phyloP scores from a whole-genome alignment of 2,329 filamentous ascomycete genomes.

The Cercospora berteroae region DNA sequence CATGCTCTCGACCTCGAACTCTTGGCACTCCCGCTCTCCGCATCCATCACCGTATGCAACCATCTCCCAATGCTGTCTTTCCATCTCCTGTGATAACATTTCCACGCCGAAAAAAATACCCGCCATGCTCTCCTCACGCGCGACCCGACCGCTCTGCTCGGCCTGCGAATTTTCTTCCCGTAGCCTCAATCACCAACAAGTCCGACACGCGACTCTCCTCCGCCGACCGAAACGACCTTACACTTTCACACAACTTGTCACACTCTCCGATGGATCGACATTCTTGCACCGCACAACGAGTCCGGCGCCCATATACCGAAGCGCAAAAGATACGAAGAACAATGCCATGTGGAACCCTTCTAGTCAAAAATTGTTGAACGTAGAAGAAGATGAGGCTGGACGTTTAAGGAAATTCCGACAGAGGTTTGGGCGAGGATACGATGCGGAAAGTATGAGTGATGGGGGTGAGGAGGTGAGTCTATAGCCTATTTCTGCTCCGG shows the following conservation, averaged over 20 bases:
- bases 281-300: slow-evolving; percentile 77
- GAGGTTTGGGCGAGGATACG: slow-evolving; percentile 81
- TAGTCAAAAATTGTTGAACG: slow-evolving; percentile 74
- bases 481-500: background rate
- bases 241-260: slow-evolving; percentile 94
- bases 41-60: background rate
- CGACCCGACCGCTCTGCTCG: slow-evolving; percentile 21
- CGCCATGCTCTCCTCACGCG: slow-evolving; percentile 24
- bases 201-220: slow-evolving; percentile 80
- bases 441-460: slow-evolving; percentile 51
- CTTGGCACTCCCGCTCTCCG: slow-evolving; percentile 23
- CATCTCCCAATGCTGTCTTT: slow-evolving; percentile 1
- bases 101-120: slow-evolving; percentile 7
- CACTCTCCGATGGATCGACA: slow-evolving; percentile 84
- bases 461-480: slow-evolving; percentile 30
- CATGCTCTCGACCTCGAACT: background rate
- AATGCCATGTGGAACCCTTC: slow-evolving; percentile 87
- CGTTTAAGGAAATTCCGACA: slow-evolving; percentile 80
- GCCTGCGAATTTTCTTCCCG: slow-evolving; percentile 1
- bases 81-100: background rate
- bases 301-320: slow-evolving; percentile 61
- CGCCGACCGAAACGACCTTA: slow-evolving; percentile 87
- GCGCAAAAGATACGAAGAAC: slow-evolving; percentile 83
- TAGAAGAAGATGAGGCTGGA: slow-evolving; percentile 94
- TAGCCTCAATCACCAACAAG: slow-evolving; percentile 47